Evolutionary conservation across 495 filamentous ascomycete species (phyloP), one percentile per base, ranked within the genome.

Genomic region (Tuber umbilicatum): DNA sequence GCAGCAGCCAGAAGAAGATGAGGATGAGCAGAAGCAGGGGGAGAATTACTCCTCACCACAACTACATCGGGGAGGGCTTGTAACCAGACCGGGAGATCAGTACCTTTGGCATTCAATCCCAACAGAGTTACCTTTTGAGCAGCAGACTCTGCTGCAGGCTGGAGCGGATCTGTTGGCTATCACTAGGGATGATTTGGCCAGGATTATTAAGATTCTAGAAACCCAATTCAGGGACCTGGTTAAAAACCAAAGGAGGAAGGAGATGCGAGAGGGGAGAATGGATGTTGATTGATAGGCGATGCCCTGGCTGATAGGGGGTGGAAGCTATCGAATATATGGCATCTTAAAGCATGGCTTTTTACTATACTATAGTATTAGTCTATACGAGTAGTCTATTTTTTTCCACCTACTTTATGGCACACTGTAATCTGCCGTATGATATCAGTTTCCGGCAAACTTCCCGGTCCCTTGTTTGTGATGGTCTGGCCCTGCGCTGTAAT

Each of bases 191-290:
- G 85, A 86, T 74, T 85, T 86, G 42, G 84, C 83, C 60, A 85
- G 85, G 72, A 82, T 88, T n/a, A 82, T 90, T 27, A 87, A 83
- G 73, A 84, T 85, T 68, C 82, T 89, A 39, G 87, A 88, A 70
- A 84, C 85, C 68, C 88, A 87, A 80, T 84, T 85, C 47, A 85
- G 83, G 12, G 84, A 86, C 70, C 84, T 80, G 16, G 73, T 81
- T 70, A 85, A 73, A 70, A 81, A 80, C 31, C 73, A 81, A 69
- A 77, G 73, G 40, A 77, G 80, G 75, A 83, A 78, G 72, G 81
- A 80, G 64, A 86, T 81, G 73, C 83, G 72, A 68, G 83, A 81
- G 73, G 79, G 76, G 40, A 76, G 64, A 70, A 74, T 76, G 76
- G 79, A 76, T 67, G 74, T 70, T 68, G 80, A 76, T 55, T 78